Conservation (phyloP, 495 filamentous ascomycete species). For the Penicillium flavigenum region DNA sequence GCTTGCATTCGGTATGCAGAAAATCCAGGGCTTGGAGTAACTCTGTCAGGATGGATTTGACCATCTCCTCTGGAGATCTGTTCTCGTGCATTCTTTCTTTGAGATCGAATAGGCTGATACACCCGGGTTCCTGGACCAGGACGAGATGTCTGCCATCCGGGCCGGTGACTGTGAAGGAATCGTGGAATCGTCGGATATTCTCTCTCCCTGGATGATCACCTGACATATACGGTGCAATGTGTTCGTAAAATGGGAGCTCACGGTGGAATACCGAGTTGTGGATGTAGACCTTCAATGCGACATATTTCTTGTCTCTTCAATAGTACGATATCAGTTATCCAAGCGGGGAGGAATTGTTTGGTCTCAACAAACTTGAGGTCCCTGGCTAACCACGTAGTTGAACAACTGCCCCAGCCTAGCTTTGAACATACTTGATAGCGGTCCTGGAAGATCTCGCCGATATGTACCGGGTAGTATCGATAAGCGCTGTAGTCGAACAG, state of each 20-base stretch:
- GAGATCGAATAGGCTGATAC: conserved; percentile 35
- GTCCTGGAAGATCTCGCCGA: conserved; percentile 47
- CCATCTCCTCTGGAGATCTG: conserved; percentile 22
- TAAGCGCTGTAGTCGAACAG: conserved; percentile 41
- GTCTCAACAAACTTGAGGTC: conserved; percentile 39
- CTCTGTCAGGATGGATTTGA: conserved; percentile 19
- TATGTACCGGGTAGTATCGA: conserved; percentile 51
- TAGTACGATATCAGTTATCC: conserved; percentile 3
- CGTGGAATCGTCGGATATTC: conserved; percentile 29
- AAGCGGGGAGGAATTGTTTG: not conserved
- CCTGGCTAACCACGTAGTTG: conserved; percentile 52
- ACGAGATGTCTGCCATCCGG: conserved; percentile 44
- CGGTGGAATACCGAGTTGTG: conserved; percentile 29
- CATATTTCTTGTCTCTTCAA: conserved; percentile 34
- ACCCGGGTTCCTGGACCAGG: conserved; percentile 44
- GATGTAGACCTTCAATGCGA: conserved; percentile 41
- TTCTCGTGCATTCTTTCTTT: conserved; percentile 18
- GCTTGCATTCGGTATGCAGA: conserved; percentile 37
- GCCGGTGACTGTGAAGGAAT: conserved; percentile 41
- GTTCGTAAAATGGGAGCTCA: conserved; percentile 39
- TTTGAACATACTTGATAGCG: conserved; percentile 56
- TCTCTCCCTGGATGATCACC: conserved; percentile 31
- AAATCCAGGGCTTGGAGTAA: conserved; percentile 40
- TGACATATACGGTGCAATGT: conserved; percentile 23
- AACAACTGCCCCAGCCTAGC: conserved; percentile 51